A percentile compares a stretch with the other conserved stretches of the same genome.
Conservation (phyloP, 306 rosid species). For the Quercus berberidifolia region DNA sequence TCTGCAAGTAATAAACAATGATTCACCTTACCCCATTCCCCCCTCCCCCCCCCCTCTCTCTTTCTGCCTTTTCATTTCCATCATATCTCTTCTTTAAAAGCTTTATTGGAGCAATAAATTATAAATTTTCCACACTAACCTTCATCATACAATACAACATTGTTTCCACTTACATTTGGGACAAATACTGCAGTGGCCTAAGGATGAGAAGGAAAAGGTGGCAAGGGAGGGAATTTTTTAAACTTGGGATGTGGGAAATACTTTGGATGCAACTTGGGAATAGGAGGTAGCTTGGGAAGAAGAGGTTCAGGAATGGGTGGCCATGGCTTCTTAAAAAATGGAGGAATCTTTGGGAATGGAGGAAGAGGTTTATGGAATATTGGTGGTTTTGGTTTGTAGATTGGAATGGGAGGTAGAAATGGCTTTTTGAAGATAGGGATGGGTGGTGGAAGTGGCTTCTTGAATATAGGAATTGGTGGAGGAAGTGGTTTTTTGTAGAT, state of each 20-base stretch:
- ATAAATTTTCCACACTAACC: constrained; percentile 1
- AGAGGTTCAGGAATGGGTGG: constrained; percentile 21
- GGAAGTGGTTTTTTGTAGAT: constrained; percentile 21
- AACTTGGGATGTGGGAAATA: constrained; percentile 48
- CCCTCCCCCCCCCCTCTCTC: background rate
- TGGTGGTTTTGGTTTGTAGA: constrained; percentile 28
- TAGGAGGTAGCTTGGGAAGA: constrained; percentile 12
- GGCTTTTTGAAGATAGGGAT: constrained; percentile 17
- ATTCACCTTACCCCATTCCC: background rate
- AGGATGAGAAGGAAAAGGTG: constrained; percentile 38
- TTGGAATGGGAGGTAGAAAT: constrained; percentile 5
- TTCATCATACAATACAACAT: constrained; percentile 9
- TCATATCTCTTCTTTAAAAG: background rate
- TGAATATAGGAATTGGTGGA: background rate
- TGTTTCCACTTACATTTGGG: background rate
- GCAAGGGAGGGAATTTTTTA: constrained; percentile 35
- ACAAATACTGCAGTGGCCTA: constrained; percentile 17
- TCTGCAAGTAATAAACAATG: background rate
- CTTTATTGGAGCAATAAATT: constrained; percentile 21
- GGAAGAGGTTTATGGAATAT: constrained; percentile 41
- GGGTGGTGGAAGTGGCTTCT: constrained; percentile 17
- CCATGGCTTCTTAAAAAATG: constrained; percentile 19
- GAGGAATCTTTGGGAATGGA: constrained; percentile 43
- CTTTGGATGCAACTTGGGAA: constrained; percentile 29
- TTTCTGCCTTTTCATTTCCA: background rate